phyloP scores from a whole-genome alignment of 164 flowering plant species.

The Stephania japonica region DNA sequence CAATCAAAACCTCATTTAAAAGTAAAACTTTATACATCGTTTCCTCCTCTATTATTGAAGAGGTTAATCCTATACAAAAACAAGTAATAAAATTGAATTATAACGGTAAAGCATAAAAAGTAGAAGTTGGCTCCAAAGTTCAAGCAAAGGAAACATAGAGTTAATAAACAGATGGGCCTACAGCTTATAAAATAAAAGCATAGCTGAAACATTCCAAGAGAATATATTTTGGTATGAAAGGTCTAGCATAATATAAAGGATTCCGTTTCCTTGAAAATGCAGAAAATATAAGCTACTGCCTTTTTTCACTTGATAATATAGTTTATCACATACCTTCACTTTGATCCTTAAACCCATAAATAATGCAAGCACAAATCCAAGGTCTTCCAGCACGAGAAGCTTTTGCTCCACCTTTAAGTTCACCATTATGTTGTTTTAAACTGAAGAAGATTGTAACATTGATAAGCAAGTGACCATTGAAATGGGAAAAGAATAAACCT shows the following conservation, averaged over 20 bases:
- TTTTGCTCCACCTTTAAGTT: conserved; percentile 84
- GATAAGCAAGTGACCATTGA: background rate
- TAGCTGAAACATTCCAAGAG: background rate
- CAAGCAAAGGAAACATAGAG: too few relatives aligned
- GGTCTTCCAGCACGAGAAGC: conserved; percentile 86
- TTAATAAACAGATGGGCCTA: too few relatives aligned
- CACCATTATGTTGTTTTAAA: conserved; percentile 82
- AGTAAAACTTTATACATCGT: too few relatives aligned
- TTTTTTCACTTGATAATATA: background rate
- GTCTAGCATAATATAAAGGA: background rate
- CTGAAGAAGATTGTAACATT: conserved; percentile 29
- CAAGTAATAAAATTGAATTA: too few relatives aligned
- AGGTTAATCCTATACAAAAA: too few relatives aligned
- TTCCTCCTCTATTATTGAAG: too few relatives aligned
- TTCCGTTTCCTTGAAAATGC: background rate
- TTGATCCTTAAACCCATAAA: conserved; percentile 54
- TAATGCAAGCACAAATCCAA: conserved; percentile 77
- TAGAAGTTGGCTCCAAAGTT: too few relatives aligned
- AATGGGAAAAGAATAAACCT: background rate
- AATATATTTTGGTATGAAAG: background rate
- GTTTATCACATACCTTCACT: conserved; percentile 49
- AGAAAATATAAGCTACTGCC: background rate
- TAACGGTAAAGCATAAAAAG: too few relatives aligned
- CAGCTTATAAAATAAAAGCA: background rate
- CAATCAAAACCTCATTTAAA: too few relatives aligned